Evolutionary conservation across 2,329 filamentous ascomycete genomes (phyloP), one percentile per base, ranked within the genome.

Genomic region (Botrytis cinerea): DNA sequence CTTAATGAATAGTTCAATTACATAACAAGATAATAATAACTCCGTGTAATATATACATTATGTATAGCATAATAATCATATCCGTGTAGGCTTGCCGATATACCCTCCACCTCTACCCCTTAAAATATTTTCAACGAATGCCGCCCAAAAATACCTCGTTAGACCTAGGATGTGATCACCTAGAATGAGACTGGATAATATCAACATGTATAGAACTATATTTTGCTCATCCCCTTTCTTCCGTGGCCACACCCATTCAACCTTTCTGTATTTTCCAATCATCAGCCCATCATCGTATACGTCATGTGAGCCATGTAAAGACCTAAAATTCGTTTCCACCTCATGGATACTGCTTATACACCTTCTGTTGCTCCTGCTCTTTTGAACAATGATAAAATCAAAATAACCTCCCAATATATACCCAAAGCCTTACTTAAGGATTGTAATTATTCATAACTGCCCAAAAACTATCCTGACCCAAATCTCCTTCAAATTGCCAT

Each of bases 391-490:
- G 14, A 16, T 28, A 4, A 54, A 54, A 54, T 9, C 16, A 14
- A 38, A 45, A 40, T 32, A 16, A 20, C 22, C 16, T n/a, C 45
- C 46, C 32, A 28, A 66, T 7, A 20, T 46, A 46, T 25, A 10
- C 45, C 22, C 9, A 40, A n/a, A 14, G 6, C 32, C 38, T 40
- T 22, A 40, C 35, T 68, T 20, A 70, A 46, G 43, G 74, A 67
- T 76, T 77, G 73, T 79, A 80, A 62, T 84, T 85, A 77, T 89
- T 89, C 77, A 89, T 78, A 73, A 88, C 80, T 54, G 85, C 86
- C 87, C 87, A 89, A 72, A 89, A 84, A 62, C 86, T 88, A 76
- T 88, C 87, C 66, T 84, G 83, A 4, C 84, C 84, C 80, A 88
- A 88, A 73, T 85, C 86, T 2, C 87, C 87, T 38, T 85, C 87